Conservation (phyloP, 768 basidiomycete genomes). For the Cystobasidiopsis lactophilus region DNA sequence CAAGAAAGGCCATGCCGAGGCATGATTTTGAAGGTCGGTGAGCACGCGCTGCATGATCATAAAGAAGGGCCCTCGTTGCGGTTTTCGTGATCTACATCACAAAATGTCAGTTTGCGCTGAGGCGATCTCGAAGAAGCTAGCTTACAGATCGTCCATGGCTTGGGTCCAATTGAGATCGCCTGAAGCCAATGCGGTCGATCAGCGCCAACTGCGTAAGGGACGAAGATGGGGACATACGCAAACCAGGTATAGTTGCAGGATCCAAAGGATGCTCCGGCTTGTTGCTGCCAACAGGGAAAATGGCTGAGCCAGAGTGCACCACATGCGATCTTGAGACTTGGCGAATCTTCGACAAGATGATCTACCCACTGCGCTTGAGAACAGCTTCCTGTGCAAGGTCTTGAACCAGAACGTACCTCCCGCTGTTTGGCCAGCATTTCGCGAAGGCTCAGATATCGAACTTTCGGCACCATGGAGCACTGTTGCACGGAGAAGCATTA, state of each 20-base stretch:
- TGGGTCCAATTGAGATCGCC: conserved; percentile 85
- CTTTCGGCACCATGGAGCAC: conserved; percentile 79
- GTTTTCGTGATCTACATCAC: conserved; percentile 26
- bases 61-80: conserved; percentile 33
- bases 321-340: conserved; percentile 68
- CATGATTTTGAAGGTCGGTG: conserved; percentile 51
- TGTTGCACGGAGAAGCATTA: conserved; percentile 8
- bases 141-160: conserved; percentile 51
- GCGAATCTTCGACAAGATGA: conserved; percentile 65
- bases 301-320: conserved; percentile 50
- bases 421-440: conserved; percentile 58
- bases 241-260: conserved; percentile 63
- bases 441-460: conserved; percentile 66
- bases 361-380: too few species aligned
- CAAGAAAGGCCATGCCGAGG: conserved; percentile 70
- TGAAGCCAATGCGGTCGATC: conserved; percentile 24
- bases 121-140: too few species aligned
- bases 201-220: conserved; percentile 10
- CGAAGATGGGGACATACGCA: conserved; percentile 35
- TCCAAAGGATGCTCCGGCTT: too few species aligned
- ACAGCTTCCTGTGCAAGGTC: neutral
- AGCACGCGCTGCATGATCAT: conserved; percentile 57
- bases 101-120: too few species aligned
- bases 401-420: conserved; percentile 28
- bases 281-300: conserved; percentile 14